These are phyloP conservation scores for Alternaria consortialis DNA, from an alignment of 2,329 filamentous ascomycete genomes.

Conservation along the genomic window DNA sequence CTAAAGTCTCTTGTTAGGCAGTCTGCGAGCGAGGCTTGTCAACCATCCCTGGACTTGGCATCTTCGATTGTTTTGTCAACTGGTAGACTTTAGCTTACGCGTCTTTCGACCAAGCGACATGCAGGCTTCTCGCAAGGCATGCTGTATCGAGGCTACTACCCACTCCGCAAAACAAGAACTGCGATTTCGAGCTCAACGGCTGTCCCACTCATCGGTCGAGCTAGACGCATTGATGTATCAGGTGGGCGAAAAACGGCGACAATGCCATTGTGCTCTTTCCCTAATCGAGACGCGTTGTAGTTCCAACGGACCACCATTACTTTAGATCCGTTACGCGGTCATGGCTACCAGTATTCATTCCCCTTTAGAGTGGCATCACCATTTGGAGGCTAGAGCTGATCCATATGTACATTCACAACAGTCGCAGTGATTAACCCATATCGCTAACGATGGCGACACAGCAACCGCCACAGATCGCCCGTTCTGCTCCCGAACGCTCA, in stretches of 20 bases:
- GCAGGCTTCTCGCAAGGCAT: constrained; percentile 1
- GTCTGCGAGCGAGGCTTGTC: background rate
- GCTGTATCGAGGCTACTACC: background rate
- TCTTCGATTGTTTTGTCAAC: background rate
- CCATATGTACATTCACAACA: too few species aligned
- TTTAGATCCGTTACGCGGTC: background rate
- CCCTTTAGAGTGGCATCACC: background rate
- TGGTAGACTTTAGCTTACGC: background rate
- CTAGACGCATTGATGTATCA: background rate
- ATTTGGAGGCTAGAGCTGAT: background rate
- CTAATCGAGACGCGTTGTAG: background rate
- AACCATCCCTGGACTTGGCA: background rate
- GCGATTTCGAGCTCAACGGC: background rate
- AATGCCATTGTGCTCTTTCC: background rate
- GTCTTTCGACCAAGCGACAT: constrained; percentile 1
- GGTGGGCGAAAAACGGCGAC: background rate
- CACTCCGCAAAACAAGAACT: background rate
- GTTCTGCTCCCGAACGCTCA: background rate
- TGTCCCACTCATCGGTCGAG: background rate
- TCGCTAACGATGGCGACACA: background rate
- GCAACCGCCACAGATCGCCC: background rate
- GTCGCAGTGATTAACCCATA: background rate
- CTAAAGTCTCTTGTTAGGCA: background rate
- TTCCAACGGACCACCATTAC: background rate
- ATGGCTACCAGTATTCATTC: background rate